phyloP scores from a whole-genome alignment of 139 green algal species.

The Medakamo hakoo region DNA sequence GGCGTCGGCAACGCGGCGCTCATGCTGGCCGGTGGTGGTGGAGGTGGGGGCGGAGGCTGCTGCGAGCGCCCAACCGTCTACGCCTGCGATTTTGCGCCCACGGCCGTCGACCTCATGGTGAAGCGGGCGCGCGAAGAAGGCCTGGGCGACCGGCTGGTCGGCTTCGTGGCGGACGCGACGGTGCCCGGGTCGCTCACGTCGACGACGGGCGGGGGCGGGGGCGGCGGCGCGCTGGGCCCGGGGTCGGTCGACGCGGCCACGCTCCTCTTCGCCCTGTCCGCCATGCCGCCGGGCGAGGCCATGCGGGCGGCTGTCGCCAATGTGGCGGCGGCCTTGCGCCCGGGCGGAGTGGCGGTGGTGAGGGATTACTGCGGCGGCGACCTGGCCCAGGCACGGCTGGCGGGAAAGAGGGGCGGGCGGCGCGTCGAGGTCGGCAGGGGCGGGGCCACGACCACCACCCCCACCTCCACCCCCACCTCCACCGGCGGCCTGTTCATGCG shows the following conservation, averaged over 20 bases:
- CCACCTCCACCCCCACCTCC: no score
- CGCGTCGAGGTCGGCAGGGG: no score
- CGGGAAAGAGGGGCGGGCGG: neutral
- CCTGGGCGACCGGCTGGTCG: slow-evolving; percentile 21
- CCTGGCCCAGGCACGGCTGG: slow-evolving; percentile 36
- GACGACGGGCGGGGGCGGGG: slow-evolving; percentile 6
- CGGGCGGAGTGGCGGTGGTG: slow-evolving; percentile 11
- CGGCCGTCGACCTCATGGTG: slow-evolving; percentile 57
- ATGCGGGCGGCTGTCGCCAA: slow-evolving; percentile 33
- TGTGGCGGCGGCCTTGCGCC: slow-evolving; percentile 31
- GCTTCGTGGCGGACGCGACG: slow-evolving; percentile 78
- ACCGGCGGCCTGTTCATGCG: slow-evolving; percentile 48
- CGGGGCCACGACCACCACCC: no score
- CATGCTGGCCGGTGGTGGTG: slow-evolving; percentile 36
- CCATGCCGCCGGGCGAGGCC: slow-evolving; percentile 43
- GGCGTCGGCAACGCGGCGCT: slow-evolving; percentile 83
- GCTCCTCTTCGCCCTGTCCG: slow-evolving; percentile 85
- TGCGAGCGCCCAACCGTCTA: no score
- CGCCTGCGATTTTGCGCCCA: slow-evolving; percentile 75
- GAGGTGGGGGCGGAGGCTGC: neutral
- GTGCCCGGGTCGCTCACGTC: slow-evolving; percentile 15
- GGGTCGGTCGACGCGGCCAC: slow-evolving; percentile 30
- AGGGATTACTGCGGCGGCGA: slow-evolving; percentile 54
- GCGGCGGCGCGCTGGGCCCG: neutral
- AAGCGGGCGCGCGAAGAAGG: slow-evolving; percentile 6